Evolutionary conservation across 108 stramenopile species (phyloP), one percentile per base, ranked within the genome.

Genomic region (Pseudonitzschia multistriata): DNA sequence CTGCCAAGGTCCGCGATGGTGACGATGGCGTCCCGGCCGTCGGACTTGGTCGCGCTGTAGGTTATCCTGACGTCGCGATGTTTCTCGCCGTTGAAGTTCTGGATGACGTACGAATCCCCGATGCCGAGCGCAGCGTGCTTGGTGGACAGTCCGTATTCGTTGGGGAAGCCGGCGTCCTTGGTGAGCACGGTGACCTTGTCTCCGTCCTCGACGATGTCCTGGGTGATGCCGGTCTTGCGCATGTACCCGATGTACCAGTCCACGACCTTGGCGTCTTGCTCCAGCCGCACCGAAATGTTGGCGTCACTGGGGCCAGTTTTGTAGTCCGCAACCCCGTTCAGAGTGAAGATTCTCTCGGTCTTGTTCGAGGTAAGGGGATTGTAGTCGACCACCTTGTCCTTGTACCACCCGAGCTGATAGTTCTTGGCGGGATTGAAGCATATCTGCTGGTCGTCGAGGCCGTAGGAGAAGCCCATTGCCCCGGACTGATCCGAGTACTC

Each of bases 381-480:
- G 34, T 17, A 14, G 29, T 25, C 29, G 19, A 14, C n/a, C 15
- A 63, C 39, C 5, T 52, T 31, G 49, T 76, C 67, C 8, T 49
- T 10, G 50, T 73, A 88, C 85, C 85, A 86, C 10, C 80, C 82
- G 3, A 79, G 55, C 35, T 83, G 79, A 69, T 60, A 75, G 27
- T 48, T 64, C 62, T 88, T 85, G 42, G 78, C 81, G 6, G 67
- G 65, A 49, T 88, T 88, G 79, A 84, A 88, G 50, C 88, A 88
- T 83, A 86, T 84, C 3, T 15, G 1, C 0, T 80, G 84, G 22
- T 81, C 78, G 47, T 81, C 74, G 13, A 62, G 3, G 22, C 6
- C 8, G 29, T 71, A 71, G 0, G 55, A 40, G 24, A 33, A 64
- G 37, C 71, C 71, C 71, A 72, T 72, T 34, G 39, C 39, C 8